phyloP scores from a whole-genome alignment of 2,329 filamentous ascomycete genomes.

The Gaeumannomyces tritici region DNA sequence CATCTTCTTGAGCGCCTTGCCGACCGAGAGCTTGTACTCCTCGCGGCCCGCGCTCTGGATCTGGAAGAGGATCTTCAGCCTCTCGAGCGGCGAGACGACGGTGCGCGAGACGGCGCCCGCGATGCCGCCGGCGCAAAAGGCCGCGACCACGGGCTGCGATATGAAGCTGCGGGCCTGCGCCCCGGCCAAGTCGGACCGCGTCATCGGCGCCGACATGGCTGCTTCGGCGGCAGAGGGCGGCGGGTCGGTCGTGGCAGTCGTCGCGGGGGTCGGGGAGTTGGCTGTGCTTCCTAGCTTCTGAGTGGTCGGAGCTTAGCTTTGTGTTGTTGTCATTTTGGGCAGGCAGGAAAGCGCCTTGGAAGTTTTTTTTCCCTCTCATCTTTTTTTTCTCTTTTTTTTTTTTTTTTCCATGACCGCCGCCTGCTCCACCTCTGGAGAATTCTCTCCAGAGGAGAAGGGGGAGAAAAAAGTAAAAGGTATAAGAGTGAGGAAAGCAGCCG shows the following conservation, averaged over 20 bases:
- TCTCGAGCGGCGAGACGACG: slow-evolving; percentile 90
- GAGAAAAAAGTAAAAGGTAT: background rate
- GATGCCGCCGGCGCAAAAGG: slow-evolving; percentile 88
- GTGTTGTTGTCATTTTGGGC: background rate
- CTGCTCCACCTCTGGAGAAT: background rate
- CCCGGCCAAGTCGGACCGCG: slow-evolving; percentile 8
- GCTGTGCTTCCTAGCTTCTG: background rate
- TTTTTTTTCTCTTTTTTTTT: background rate
- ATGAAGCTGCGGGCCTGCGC: slow-evolving; percentile 39
- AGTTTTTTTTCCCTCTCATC: no score
- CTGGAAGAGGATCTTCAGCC: slow-evolving; percentile 96
- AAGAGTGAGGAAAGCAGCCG: background rate
- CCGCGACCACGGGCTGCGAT: slow-evolving; percentile 77
- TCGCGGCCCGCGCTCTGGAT: slow-evolving; percentile 83
- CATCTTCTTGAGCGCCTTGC: slow-evolving; percentile 86
- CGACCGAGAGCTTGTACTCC: slow-evolving; percentile 88
- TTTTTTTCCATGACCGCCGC: background rate
- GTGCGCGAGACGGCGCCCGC: slow-evolving; percentile 96
- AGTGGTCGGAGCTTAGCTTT: background rate
- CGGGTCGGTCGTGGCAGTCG: background rate
- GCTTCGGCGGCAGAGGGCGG: background rate
- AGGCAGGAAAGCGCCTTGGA: background rate
- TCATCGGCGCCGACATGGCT: background rate
- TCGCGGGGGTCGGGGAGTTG: background rate
- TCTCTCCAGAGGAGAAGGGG: background rate